Base-by-base conservation (phyloP, 257 asterid species). In the Jacaranda copaia region DNA sequence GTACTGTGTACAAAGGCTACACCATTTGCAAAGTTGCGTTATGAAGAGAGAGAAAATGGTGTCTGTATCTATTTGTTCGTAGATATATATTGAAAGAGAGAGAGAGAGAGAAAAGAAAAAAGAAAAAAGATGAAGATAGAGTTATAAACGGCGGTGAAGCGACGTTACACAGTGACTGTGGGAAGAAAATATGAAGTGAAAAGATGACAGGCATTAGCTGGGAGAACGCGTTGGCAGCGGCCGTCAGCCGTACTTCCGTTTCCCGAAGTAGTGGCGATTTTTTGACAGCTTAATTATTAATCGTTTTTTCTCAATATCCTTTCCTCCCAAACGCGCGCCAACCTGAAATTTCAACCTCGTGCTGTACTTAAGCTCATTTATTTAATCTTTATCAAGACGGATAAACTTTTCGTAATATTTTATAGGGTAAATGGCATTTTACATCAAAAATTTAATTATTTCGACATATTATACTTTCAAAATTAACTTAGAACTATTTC, bases 121-220 rank as follows among this genome's bases (percentile, higher is more conserved):
- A 9, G 40, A 52, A 8, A 42, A 8, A 42, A 8, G 5, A 8
- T 3, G 6, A 42, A 4, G 8, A 25, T 25, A 2, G 2, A 25
- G 58, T 6, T 67, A 36, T 75, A 88, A 89, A 93, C 97, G 98
- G 96, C 95, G 90, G 95, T 88, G 97, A 93, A 81, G 86, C 80
- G 94, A 90, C 97, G 97, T 89, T 89, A 81, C 79, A 79, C 71
- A 82, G 86, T 85, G 68, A 80, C 64, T 9, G 73, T 16, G 73
- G 73, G 19, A 38, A 32, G 53, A 52, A 66, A 15, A 11, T 32
- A 25, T 25, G 32, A 25, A 72, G n/a, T 25, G 3, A 53, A 58
- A 52, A 60, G 66, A 7, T 36, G 58, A 67, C 35, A 45, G 77
- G 52, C 5, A 42, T 6, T 42, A 42, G 46, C 6, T 16, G 56